Evolutionary conservation across 805 yeast genomes (phyloP).

Genomic region (Candida sithepensis): DNA sequence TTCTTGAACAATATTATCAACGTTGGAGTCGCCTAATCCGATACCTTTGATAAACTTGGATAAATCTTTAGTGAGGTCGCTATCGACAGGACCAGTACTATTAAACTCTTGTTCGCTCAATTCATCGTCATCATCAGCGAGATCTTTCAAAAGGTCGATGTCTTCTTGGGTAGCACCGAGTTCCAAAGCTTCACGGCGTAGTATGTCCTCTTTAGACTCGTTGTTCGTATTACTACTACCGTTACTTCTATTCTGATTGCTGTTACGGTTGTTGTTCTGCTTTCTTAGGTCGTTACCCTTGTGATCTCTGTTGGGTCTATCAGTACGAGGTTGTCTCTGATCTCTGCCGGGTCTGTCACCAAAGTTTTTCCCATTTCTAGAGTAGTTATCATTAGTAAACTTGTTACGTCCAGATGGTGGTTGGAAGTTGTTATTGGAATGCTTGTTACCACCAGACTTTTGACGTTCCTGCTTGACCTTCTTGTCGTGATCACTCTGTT

Average conservation of each 20-base stretch:
- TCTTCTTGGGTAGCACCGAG: constrained; percentile 89
- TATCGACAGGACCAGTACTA: constrained; percentile 41
- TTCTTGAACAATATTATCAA: constrained; percentile 33
- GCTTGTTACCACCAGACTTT: not conserved
- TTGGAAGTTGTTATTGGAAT: constrained; percentile 15
- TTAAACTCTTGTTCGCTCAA: constrained; percentile 52
- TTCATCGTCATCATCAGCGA: constrained; percentile 44
- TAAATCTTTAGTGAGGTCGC: constrained; percentile 49
- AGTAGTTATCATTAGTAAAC: constrained; percentile 7
- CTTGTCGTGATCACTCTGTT: constrained; percentile 21
- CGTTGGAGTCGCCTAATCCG: constrained; percentile 50
- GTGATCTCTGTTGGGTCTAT: constrained; percentile 2
- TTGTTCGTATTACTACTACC: constrained; percentile 12
- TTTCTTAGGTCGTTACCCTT: constrained; percentile 11
- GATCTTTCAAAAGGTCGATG: constrained; percentile 54
- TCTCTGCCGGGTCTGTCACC: constrained; percentile 10
- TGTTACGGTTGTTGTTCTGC: constrained; percentile 12
- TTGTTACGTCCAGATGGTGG: too few species aligned
- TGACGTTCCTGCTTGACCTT: constrained; percentile 5
- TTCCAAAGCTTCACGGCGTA: constrained; percentile 71
- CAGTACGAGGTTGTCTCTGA: constrained; percentile 18
- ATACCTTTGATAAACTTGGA: constrained; percentile 60
- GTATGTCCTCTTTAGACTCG: constrained; percentile 26
- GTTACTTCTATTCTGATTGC: constrained; percentile 2
- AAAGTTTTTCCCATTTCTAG: too few species aligned